Evolutionary conservation across 805 yeast genomes (phyloP), one percentile per base, ranked within the genome.

Genomic region (Wickerhamiella vanderwaltii): DNA sequence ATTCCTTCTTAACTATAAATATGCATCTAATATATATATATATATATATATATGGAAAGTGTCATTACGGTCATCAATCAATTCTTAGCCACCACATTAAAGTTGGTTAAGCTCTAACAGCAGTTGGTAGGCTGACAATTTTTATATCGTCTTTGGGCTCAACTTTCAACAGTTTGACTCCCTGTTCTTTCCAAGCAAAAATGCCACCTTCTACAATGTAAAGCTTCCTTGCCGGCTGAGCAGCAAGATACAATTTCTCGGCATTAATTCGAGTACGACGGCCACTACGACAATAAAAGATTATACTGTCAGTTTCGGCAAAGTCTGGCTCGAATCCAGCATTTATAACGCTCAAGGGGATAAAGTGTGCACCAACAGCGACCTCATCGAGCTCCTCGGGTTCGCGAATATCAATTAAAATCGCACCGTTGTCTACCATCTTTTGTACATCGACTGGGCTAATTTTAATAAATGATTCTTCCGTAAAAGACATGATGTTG

Each of bases 261-360:
- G 29, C 45, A n/a, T 29, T 34, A 7, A 31, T 18, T 5, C 36
- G 33, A 9, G 44, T 35, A 17, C 44, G 44, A 11, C 35, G 35
- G 13, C 44, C 44, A 31, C 38, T 35, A 9, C 34, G 40, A 29
- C 44, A 42, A 26, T 35, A 35, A 19, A 17, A 37, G 7, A 42
- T 36, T 3, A 42, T 30, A 16, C 6, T 18, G 30, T 42, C 44
- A 13, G 16, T 11, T 18, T 28, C 17, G 11, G 23, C 11, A 18
- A 42, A 35, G 16, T 19, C 19, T n/a, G 26, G 35, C 18, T 13
- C 29, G 6, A 12, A 16, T 3, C 47, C 43, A 25, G 48, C 45
- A 20, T 43, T 39, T 16, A 51, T 51, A 31, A 46, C 54, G 32
- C 50, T 55, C 35, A 52, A 35, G 7, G 54, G 45, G 2, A 51